Base-by-base conservation (phyloP, 1,284 basidiomycete genomes). In the Erythrobasidium hasegawianum region DNA sequence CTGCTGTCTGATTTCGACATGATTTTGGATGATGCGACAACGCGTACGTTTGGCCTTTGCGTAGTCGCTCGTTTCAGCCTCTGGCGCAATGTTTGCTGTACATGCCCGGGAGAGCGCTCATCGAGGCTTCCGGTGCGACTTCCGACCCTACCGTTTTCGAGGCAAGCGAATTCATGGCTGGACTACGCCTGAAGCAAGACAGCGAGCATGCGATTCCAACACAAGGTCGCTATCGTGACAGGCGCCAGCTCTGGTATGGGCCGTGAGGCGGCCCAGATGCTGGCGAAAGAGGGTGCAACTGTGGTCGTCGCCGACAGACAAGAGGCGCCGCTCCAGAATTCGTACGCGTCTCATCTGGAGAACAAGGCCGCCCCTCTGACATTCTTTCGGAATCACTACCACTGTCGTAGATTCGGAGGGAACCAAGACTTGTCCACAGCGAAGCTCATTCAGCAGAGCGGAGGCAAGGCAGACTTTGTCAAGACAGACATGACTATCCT, bases 151-250 rank as follows among this genome's bases (percentile, higher is more conserved):
- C n/a, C n/a, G n/a, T n/a, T n/a, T n/a, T n/a, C n/a, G n/a, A n/a
- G n/a, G n/a, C n/a, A n/a, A n/a, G n/a, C n/a, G n/a, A n/a, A n/a
- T n/a, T n/a, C n/a, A n/a, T n/a, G n/a, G n/a, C n/a, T n/a, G n/a
- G n/a, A n/a, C n/a, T n/a, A n/a, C n/a, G n/a, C n/a, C n/a, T n/a
- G n/a, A 38, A 20, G 39, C 33, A 58, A 58, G 24, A 45, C 41
- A 38, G 45, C 40, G 20, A 41, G 55, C 24, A 41, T 27, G 14
- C 58, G 58, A 43, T 59, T 59, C 26, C 27, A 22, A 4, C 13
- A 59, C 45, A 59, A 59, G 47, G 58, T 59, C 29, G 47, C 58
- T 24, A 59, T 59, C 16, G 58, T 59, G 2, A 59, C 58, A 13
- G 58, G 58, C 8, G 58, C 24, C 27, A 39, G 26, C 13, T 59